phyloP scores from a whole-genome alignment of 352 stramenopile genomes.

The Pythium aphanidermatum region DNA sequence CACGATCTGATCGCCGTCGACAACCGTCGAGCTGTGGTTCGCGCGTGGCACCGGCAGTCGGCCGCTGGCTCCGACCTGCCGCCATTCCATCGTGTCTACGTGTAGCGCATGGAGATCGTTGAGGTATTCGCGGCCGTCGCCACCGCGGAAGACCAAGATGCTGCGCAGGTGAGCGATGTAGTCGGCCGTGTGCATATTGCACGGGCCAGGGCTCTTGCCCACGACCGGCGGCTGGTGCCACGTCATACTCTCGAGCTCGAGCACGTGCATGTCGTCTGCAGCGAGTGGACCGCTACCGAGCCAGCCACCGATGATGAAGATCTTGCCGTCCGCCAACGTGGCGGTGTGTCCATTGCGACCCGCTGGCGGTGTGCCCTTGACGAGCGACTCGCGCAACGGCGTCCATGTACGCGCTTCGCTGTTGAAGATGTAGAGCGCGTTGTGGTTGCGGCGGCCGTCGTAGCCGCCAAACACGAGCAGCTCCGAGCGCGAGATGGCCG shows the following conservation, averaged over 20 bases:
- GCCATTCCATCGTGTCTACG: slow-evolving; percentile 87
- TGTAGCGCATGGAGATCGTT: slow-evolving; percentile 94
- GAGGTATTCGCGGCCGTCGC: slow-evolving; percentile 93
- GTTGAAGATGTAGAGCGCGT: slow-evolving; percentile 87
- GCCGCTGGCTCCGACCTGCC: slow-evolving; percentile 68
- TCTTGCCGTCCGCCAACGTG: slow-evolving; percentile 84
- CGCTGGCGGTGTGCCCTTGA: slow-evolving; percentile 49
- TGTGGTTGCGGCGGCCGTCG: slow-evolving; percentile 93
- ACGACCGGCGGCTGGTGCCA: slow-evolving; percentile 50
- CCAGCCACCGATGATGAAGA: slow-evolving; percentile 95
- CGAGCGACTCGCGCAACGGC: slow-evolving; percentile 30
- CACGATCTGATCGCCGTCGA: slow-evolving; percentile 79
- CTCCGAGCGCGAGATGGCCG: slow-evolving; percentile 43
- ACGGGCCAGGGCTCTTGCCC: slow-evolving; percentile 72
- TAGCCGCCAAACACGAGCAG: slow-evolving; percentile 92
- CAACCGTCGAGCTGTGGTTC: slow-evolving; percentile 92
- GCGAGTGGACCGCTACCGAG: slow-evolving; percentile 89
- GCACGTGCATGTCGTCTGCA: slow-evolving; percentile 88
- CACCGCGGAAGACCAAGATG: slow-evolving; percentile 93
- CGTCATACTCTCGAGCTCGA: slow-evolving; percentile 75
- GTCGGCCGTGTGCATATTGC: slow-evolving; percentile 98
- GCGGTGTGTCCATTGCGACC: slow-evolving; percentile 94
- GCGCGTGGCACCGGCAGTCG: slow-evolving; percentile 81
- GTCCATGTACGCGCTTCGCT: slow-evolving; percentile 73
- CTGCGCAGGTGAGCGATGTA: slow-evolving; percentile 76